Evolutionary conservation across 441 rosid species (phyloP), one percentile per base, ranked within the genome.

Genomic region (Pelargonium cotyledonis): DNA sequence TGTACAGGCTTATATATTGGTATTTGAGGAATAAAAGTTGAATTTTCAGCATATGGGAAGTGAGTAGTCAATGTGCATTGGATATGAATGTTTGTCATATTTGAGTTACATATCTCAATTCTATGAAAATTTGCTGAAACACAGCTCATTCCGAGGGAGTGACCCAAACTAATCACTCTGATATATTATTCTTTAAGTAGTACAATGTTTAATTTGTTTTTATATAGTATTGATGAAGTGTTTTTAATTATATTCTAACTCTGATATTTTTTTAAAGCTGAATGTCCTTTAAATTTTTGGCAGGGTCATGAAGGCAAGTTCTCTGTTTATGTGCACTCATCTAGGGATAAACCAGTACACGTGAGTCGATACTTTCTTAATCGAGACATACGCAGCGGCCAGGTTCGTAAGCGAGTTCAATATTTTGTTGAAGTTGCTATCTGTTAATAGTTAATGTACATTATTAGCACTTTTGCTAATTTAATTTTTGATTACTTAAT

Each of bases 221-320:
- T 49, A 12, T 51, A 14, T 51, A 14, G 57, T 51, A 51, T 51
- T 26, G 2, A n/a, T 51, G 57, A 51, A 51, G 15, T n/a, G 16
- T 51, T 16, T 5, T 8, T 51, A 51, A 51, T n/a, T 14, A 6
- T 26, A 26, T 26, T 14, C n/a, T 4, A 26, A 26, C 29, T 16
- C n/a, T 51, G 2, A 26, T 26, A 26, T n/a, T 26, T 1, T 51
- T 51, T 51, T n/a, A 51, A 51, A 6, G 53, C 55, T 79, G 71
- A 70, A 71, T 31, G 47, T 51, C 35, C 60, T 63, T 44, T 29
- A 46, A 51, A 3, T 16, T 63, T 31, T 49, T 72, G 73, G 69
- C 83, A 94, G 99, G 99, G 98, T 35, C 92, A 90, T 62, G 97
- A 92, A 78, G 96, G 85, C 41, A 88, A 83, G 70, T 95, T 95